Percentiles rank a stretch among this genome's conserved stretches.
Evolutionary conservation across 495 filamentous ascomycete species (phyloP).

Genomic region (Trichoderma orchidacearum): DNA sequence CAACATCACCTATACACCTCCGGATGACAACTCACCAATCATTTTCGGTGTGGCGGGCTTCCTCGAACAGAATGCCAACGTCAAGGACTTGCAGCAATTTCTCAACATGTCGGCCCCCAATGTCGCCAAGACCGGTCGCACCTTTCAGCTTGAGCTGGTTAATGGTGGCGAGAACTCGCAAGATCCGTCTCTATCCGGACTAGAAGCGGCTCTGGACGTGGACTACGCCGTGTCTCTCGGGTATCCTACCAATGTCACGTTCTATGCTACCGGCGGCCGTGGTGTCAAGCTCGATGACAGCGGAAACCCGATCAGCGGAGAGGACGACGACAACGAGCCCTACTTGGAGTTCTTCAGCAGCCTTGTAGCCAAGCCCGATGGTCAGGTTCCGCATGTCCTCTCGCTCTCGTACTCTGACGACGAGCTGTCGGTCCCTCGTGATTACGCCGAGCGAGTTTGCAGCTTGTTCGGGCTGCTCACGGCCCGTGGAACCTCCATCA

Average conservation of each 20-base stretch:
- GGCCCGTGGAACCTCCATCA: slow-evolving; percentile 54
- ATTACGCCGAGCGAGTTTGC: slow-evolving; percentile 53
- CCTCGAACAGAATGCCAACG: slow-evolving; percentile 50
- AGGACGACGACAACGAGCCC: slow-evolving; percentile 56
- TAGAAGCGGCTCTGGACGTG: slow-evolving; percentile 61
- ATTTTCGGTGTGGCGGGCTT: slow-evolving; percentile 56
- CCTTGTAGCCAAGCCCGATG: slow-evolving; percentile 44
- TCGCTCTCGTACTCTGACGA: slow-evolving; percentile 63
- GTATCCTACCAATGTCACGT: slow-evolving; percentile 42
- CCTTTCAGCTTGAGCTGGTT: slow-evolving; percentile 48
- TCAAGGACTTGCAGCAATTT: slow-evolving; percentile 42
- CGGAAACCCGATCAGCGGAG: slow-evolving; percentile 23
- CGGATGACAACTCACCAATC: slow-evolving; percentile 9
- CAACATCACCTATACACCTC: slow-evolving; percentile 21
- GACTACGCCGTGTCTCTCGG: slow-evolving; percentile 53
- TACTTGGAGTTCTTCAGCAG: slow-evolving; percentile 71
- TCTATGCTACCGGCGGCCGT: slow-evolving; percentile 53
- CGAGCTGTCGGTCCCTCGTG: slow-evolving; percentile 46
- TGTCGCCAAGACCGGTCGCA: slow-evolving; percentile 25
- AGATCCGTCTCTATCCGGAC: slow-evolving; percentile 17
- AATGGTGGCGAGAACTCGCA: slow-evolving; percentile 46
- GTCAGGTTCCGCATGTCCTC: slow-evolving; percentile 57
- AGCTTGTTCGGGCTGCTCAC: slow-evolving; percentile 60
- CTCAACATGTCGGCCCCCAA: slow-evolving; percentile 35
- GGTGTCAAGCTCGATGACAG: slow-evolving; percentile 42